These are phyloP conservation scores for Spergularia azorica DNA, from an alignment of 179 eudicot species.

Conservation along the genomic window DNA sequence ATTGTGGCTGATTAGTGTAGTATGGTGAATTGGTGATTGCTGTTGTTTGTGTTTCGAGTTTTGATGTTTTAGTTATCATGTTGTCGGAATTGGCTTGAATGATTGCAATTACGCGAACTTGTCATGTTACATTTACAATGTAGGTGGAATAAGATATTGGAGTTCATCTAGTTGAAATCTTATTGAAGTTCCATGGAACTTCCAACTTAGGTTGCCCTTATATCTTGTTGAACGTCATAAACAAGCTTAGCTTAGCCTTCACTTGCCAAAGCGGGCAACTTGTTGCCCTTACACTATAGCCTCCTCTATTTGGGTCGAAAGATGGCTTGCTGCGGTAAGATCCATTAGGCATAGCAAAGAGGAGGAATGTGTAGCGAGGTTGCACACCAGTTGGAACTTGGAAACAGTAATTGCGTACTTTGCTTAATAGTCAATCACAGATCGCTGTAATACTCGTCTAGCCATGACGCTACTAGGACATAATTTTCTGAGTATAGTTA, in stretches of 20 bases:
- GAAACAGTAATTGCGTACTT: no score
- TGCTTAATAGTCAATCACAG: no score
- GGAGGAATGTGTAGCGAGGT: neutral
- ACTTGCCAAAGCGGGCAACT: no score
- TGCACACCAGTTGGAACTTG: neutral
- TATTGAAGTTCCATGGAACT: no score
- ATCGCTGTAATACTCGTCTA: no score
- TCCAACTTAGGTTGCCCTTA: neutral
- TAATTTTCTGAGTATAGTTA: no score
- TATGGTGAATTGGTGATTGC: neutral
- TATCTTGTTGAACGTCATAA: neutral
- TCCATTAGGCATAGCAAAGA: neutral
- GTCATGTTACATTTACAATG: slow-evolving; percentile 14
- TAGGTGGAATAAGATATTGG: neutral
- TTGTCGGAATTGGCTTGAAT: neutral
- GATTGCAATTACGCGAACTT: neutral
- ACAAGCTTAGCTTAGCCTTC: neutral
- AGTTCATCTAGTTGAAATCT: no score
- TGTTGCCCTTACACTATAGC: neutral
- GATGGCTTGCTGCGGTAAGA: neutral
- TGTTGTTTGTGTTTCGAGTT: neutral
- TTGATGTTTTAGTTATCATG: neutral
- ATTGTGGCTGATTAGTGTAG: neutral
- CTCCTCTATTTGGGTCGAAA: neutral
- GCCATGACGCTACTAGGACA: no score